Percentiles rank a stretch among this genome's conserved stretches.
Conservation (phyloP, 2,329 filamentous ascomycete species). For the Fusarium sacchari region DNA sequence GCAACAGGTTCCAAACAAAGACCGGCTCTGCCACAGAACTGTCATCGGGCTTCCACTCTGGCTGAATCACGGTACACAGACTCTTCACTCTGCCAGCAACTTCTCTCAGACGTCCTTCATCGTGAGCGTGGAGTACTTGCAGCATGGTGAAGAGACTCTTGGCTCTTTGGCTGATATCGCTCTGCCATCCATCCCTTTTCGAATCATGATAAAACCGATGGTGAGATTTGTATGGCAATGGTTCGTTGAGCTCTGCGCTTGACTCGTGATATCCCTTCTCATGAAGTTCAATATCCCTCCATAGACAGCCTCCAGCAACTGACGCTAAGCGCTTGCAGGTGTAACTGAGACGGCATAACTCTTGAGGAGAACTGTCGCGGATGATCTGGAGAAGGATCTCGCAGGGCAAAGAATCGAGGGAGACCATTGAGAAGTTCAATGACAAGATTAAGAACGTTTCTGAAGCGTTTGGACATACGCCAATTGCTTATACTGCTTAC, state of each 20-base stretch:
- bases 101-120: not conserved
- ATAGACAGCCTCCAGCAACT: not conserved
- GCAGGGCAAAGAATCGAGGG: not conserved
- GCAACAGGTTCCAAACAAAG: conserved; percentile 12
- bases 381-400: conserved; percentile 10
- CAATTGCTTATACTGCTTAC: not conserved
- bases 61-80: conserved; percentile 17
- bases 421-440: not conserved
- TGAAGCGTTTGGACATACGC: too few species aligned
- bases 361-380: not conserved
- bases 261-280: conserved; percentile 23
- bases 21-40: accelerated
- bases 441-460: accelerated
- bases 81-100: conserved; percentile 7
- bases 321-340: conserved; percentile 4
- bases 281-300: conserved; percentile 30
- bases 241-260: conserved; percentile 4
- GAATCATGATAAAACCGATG: not conserved
- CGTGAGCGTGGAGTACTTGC: not conserved
- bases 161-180: not conserved
- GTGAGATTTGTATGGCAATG: not conserved
- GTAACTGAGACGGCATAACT: not conserved
- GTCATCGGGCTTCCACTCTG: not conserved
- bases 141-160: not conserved
- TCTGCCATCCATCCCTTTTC: not conserved